phyloP scores from a whole-genome alignment of 2,329 filamentous ascomycete genomes.

The Fonsecaea erecta region DNA sequence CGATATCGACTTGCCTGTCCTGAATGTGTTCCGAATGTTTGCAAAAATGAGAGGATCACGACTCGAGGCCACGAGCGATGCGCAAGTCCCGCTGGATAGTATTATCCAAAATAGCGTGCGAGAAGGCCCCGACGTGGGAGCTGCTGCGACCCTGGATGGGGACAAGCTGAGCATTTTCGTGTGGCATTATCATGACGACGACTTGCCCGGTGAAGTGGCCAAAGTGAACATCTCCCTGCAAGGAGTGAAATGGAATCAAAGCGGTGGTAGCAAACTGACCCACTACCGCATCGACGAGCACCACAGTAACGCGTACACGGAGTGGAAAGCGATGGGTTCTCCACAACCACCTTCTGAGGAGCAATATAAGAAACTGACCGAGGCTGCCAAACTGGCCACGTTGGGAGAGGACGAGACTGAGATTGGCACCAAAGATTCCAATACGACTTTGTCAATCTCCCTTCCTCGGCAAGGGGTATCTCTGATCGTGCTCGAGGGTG shows the following conservation, averaged over 20 bases:
- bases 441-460: not conserved
- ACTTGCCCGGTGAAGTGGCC: not conserved
- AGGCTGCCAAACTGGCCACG: not conserved
- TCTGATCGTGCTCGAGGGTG: not conserved
- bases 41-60: constrained; percentile 2
- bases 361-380: not conserved
- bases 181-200: constrained; percentile 13
- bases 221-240: not conserved
- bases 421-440: not conserved
- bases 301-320: constrained; percentile 10
- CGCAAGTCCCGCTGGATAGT: not conserved
- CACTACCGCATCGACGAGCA: constrained; percentile 8
- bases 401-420: not conserved
- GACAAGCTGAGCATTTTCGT: not conserved
- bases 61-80: not conserved
- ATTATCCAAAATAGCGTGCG: constrained; percentile 4
- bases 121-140: not conserved
- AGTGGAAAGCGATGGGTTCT: constrained; percentile 4
- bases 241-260: not conserved
- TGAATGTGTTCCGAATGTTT: constrained; percentile 12
- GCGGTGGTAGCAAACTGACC: not conserved
- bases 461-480: constrained; percentile 10
- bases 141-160: not conserved
- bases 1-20: constrained; percentile 4
- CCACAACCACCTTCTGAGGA: not conserved